Evolutionary conservation across 768 basidiomycete genomes (phyloP).

Genomic region (Naganishia antarctica): DNA sequence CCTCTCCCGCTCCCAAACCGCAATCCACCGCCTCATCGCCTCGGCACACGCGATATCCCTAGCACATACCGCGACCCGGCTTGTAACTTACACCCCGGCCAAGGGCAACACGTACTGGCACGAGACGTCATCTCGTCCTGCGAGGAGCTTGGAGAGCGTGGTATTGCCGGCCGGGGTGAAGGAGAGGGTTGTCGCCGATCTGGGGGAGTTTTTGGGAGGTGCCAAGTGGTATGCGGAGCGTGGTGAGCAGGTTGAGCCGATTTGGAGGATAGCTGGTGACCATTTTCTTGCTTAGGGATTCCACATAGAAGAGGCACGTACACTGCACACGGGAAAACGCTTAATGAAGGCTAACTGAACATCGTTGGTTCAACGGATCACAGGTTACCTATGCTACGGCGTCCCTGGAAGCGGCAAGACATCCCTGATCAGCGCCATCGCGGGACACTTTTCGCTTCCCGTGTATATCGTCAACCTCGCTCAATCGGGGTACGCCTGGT

Average conservation of each 20-base stretch:
- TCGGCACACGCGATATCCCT: constrained; percentile 8
- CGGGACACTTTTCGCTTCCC: constrained; percentile 81
- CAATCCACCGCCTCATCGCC: constrained; percentile 25
- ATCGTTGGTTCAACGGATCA: not conserved
- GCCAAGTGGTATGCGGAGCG: constrained; percentile 44
- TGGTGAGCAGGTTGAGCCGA: constrained; percentile 33
- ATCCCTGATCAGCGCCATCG: constrained; percentile 75
- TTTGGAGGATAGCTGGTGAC: not conserved
- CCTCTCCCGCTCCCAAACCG: constrained; percentile 20
- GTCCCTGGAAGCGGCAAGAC: constrained; percentile 60
- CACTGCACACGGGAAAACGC: no score
- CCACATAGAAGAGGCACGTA: constrained; percentile 40
- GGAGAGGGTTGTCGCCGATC: constrained; percentile 37
- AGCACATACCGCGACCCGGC: constrained; percentile 13
- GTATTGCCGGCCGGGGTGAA: constrained; percentile 38
- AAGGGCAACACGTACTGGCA: constrained; percentile 16
- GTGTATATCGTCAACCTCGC: constrained; percentile 68
- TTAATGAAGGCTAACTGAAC: no score
- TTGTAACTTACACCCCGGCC: constrained; percentile 16
- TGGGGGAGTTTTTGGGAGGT: constrained; percentile 38
- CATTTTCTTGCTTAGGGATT: constrained; percentile 32
- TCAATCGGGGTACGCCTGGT: constrained; percentile 35
- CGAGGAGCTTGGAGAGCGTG: constrained; percentile 39
- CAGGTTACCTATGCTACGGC: constrained; percentile 26
- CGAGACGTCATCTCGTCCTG: constrained; percentile 29